Percentiles rank a stretch among this genome's conserved stretches.
Evolutionary conservation across 1,284 basidiomycete genomes (phyloP).

Genomic region (Agroathelia rolfsii): DNA sequence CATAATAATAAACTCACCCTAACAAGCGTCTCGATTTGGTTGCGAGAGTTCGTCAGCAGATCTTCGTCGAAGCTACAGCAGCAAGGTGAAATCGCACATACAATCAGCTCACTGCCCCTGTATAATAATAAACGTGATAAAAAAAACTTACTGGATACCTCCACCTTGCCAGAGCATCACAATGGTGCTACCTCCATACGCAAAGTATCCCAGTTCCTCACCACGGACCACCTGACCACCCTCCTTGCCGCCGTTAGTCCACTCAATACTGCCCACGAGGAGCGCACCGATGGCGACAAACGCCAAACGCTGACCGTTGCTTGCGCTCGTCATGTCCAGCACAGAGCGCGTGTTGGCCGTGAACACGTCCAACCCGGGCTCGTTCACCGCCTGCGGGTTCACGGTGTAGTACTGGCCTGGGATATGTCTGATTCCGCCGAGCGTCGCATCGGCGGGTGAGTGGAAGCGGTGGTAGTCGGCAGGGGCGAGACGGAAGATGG

Average conservation of each 20-base stretch:
- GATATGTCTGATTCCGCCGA: slow-evolving; percentile 38
- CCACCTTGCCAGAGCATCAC: slow-evolving; percentile 57
- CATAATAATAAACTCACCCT: slow-evolving; percentile 43
- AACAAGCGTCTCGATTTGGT: slow-evolving; percentile 63
- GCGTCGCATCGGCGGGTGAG: slow-evolving; percentile 54
- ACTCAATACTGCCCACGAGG: slow-evolving; percentile 46
- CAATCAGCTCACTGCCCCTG: not conserved
- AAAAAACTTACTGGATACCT: slow-evolving; percentile 32
- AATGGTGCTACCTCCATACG: slow-evolving; percentile 63
- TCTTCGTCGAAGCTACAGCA: slow-evolving; percentile 52
- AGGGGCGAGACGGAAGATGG: slow-evolving; percentile 70
- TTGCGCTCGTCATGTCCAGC: slow-evolving; percentile 38
- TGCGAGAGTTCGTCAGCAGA: slow-evolving; percentile 43
- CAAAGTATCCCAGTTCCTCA: slow-evolving; percentile 55
- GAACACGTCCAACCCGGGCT: slow-evolving; percentile 60
- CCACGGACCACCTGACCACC: slow-evolving; percentile 33
- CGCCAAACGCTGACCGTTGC: slow-evolving; percentile 36
- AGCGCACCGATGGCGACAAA: slow-evolving; percentile 59
- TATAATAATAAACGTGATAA: slow-evolving; percentile 1
- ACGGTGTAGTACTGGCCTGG: slow-evolving; percentile 42
- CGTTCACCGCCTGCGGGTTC: slow-evolving; percentile 78
- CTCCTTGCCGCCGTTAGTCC: slow-evolving; percentile 32
- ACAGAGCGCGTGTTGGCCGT: slow-evolving; percentile 60
- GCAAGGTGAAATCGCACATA: slow-evolving; percentile 1
- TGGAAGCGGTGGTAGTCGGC: slow-evolving; percentile 86